Evolutionary conservation across 768 basidiomycete species (phyloP).

Genomic region (Pluteus cervinus): DNA sequence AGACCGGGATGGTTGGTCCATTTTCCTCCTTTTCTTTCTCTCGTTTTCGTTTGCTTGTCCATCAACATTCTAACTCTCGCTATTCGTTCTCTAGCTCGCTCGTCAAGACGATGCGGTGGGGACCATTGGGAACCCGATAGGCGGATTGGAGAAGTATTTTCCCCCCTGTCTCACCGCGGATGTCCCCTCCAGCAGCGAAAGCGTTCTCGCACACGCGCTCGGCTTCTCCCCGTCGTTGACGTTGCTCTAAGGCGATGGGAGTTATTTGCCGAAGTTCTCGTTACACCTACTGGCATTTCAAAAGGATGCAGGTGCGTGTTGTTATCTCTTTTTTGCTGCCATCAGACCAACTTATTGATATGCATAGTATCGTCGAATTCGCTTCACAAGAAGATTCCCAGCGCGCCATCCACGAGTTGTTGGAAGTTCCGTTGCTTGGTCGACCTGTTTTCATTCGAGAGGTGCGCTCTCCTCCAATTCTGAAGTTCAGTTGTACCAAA

Average conservation of each 20-base stretch:
- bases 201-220: slow-evolving; percentile 69
- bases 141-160: slow-evolving; percentile 59
- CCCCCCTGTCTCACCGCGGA: too few species aligned
- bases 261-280: slow-evolving; percentile 99
- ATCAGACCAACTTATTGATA: too few species aligned
- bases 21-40: not conserved
- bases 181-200: slow-evolving; percentile 46
- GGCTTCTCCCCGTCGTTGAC: slow-evolving; percentile 54
- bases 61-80: slow-evolving; percentile 3
- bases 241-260: too few species aligned
- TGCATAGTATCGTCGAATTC: slow-evolving; percentile 92
- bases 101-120: slow-evolving; percentile 40
- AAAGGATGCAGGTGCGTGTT: slow-evolving; percentile 99
- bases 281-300: slow-evolving; percentile 93
- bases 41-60: too few species aligned
- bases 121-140: slow-evolving; percentile 87
- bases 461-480: slow-evolving; percentile 34
- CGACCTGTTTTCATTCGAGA: slow-evolving; percentile 96
- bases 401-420: slow-evolving; percentile 83
- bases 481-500: slow-evolving; percentile 1
- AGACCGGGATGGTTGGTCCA: slow-evolving; percentile 44
- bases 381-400: slow-evolving; percentile 85
- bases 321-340: too few species aligned
- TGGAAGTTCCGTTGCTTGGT: slow-evolving; percentile 86
- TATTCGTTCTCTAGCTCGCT: slow-evolving; percentile 17